Base-by-base conservation (phyloP, 345 rosid species). In the Camelina hispida region DNA sequence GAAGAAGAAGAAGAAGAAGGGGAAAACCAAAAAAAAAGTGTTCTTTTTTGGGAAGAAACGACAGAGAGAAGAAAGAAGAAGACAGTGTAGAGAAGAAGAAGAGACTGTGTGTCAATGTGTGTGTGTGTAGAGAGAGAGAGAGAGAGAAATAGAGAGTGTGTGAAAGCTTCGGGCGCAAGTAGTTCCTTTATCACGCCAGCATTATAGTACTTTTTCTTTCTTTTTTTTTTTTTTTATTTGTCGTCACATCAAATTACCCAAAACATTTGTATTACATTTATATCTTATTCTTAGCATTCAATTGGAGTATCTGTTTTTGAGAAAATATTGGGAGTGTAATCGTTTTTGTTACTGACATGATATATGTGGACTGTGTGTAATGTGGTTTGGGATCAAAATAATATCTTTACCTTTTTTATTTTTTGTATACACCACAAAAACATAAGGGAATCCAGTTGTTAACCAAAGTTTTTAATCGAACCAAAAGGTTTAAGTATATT, bases 111-210 rank as follows among this genome's bases (percentile, higher is more conserved):
- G 57, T 25, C 28, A 25, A 25, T 25, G 28, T 25, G 4, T 25
- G 28, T 25, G 28, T 25, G 28, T 23, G 25, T 23, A n/a, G n/a
- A n/a, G n/a, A n/a, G 25, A 23, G 14, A 43, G 28, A 51, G 37
- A 38, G 38, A 48, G 59, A 13, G 22, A 4, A 6, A 42, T 4
- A 9, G 11, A 37, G 35, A 32, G 43, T 0, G 23, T 4, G 60
- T 37, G 22, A 62, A 72, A 62, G 62, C 76, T 72, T 72, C 69
- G 54, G 69, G 30, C 69, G 3, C 69, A 62, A 38, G 76, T 17
- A 47, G 13, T 58, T 34, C 7, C 22, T 51, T 51, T 43, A 5
- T 14, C 37, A 54, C 65, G 56, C 46, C 72, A 70, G 7, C 44
- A 9, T 11, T 12, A 9, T 4, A 17, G 7, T 1, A 0, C 34